Percentiles rank a stretch among this genome's conserved stretches.
phyloP scores from a whole-genome alignment of 2,329 filamentous ascomycete genomes.

The Clonostachys byssicola region DNA sequence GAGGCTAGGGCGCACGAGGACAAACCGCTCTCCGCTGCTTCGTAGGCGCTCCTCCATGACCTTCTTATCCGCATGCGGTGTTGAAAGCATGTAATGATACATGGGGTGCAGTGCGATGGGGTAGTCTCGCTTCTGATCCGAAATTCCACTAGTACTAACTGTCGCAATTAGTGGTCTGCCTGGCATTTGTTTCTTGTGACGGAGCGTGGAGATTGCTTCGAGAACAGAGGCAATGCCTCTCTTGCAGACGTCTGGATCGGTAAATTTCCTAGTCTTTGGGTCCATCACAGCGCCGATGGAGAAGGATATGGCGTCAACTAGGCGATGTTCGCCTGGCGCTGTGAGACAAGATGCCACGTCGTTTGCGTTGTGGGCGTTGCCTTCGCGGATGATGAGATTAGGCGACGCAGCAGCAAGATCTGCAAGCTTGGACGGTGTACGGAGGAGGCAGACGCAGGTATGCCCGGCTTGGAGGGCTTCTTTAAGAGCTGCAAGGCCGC shows the following conservation, averaged over 20 bases:
- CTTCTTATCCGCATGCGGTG: conserved; percentile 42
- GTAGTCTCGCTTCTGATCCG: conserved; percentile 28
- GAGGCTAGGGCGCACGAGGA: conserved; percentile 29
- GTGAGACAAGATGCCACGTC: conserved; percentile 27
- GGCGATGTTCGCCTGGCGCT: conserved; percentile 10
- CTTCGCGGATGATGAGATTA: conserved; percentile 37
- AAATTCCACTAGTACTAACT: conserved; percentile 34
- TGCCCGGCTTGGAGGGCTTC: conserved; percentile 38
- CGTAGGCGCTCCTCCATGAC: conserved; percentile 33
- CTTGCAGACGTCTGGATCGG: conserved; percentile 39
- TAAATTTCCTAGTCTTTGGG: conserved; percentile 23
- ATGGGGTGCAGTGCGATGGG: conserved; percentile 35
- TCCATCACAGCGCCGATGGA: conserved; percentile 39
- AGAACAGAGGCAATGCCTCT: conserved; percentile 37
- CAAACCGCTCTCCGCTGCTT: conserved; percentile 22
- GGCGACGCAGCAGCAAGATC: conserved; percentile 21
- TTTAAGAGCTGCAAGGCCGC: conserved; percentile 39
- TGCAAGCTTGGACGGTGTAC: conserved; percentile 43
- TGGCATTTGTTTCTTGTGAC: conserved; percentile 11
- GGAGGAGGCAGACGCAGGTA: conserved; percentile 42
- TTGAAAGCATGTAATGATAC: conserved; percentile 32
- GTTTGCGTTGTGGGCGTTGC: conserved; percentile 38
- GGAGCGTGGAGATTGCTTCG: conserved; percentile 23
- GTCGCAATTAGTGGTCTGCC: conserved; percentile 25
- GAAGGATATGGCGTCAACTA: conserved; percentile 31